Evolutionary conservation across 495 filamentous ascomycete species (phyloP).

Genomic region (Xylaria scruposa): DNA sequence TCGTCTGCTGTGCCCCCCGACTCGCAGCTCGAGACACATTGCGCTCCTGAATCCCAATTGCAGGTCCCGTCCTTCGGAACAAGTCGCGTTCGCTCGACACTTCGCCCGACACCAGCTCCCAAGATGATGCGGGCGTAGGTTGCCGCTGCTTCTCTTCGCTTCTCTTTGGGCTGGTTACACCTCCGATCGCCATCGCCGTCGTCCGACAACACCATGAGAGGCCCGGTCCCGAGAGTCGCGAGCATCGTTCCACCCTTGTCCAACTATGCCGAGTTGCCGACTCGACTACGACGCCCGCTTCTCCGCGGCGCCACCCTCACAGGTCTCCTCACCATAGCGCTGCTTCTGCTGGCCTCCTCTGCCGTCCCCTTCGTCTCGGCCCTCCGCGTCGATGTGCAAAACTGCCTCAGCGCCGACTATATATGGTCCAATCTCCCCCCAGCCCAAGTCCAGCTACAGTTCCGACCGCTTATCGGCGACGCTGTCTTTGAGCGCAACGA

Average conservation of each 20-base stretch:
- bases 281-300: slow-evolving; percentile 26
- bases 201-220: slow-evolving; percentile 42
- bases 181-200: slow-evolving; percentile 25
- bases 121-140: slow-evolving; percentile 42
- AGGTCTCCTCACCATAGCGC: slow-evolving; percentile 16
- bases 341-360: slow-evolving; percentile 36
- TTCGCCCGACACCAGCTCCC: slow-evolving; percentile 26
- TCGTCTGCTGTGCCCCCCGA: background rate
- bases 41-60: slow-evolving; percentile 4
- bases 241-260: slow-evolving; percentile 30
- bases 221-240: slow-evolving; percentile 31
- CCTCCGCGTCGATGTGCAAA: slow-evolving; percentile 76
- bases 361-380: slow-evolving; percentile 52
- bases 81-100: slow-evolving; percentile 21
- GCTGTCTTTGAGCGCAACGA: slow-evolving; percentile 71
- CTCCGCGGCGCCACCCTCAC: slow-evolving; percentile 8
- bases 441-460: slow-evolving; percentile 68
- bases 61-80: slow-evolving; percentile 5
- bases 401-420: slow-evolving; percentile 74
- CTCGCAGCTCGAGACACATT: background rate
- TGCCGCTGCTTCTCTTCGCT: slow-evolving; percentile 32
- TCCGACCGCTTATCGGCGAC: slow-evolving; percentile 72
- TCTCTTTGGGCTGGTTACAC: slow-evolving; percentile 36
- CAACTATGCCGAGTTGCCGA: slow-evolving; percentile 30
- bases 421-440: slow-evolving; percentile 54